Evolutionary conservation across 2,329 filamentous ascomycete species (phyloP).

Genomic region (Colletotrichum sp.): DNA sequence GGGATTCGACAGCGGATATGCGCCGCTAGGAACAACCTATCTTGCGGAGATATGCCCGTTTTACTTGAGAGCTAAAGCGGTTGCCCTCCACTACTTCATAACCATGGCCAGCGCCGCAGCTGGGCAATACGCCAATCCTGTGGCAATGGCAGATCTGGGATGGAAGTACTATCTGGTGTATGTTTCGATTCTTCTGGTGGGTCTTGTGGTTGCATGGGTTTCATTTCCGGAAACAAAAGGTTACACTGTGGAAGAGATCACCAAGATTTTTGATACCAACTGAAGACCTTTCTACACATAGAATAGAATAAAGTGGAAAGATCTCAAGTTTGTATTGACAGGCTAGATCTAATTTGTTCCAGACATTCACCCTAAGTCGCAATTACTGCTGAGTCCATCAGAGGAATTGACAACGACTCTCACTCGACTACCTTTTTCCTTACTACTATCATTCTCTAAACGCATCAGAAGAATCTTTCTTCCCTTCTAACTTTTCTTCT

Average conservation of each 20-base stretch:
- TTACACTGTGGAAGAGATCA: conserved; percentile 58
- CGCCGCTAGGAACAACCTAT: conserved; percentile 53
- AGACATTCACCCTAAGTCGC: accelerated
- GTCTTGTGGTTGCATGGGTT: conserved; percentile 48
- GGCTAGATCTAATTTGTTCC: background rate
- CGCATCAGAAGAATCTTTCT: too few relatives aligned
- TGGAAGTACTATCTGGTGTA: conserved; percentile 66
- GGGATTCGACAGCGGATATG: conserved; percentile 59
- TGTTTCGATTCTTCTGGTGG: conserved; percentile 47
- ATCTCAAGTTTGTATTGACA: accelerated
- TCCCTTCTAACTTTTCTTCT: too few relatives aligned
- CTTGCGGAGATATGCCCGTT: conserved; percentile 61
- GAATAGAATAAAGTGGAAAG: background rate
- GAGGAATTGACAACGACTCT: background rate
- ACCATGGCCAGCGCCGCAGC: conserved; percentile 31
- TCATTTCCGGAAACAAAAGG: conserved; percentile 58
- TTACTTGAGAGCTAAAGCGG: conserved; percentile 54
- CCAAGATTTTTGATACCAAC: conserved; percentile 53
- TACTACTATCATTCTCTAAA: background rate
- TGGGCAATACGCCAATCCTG: conserved; percentile 51
- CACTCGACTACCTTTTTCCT: too few relatives aligned
- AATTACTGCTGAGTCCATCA: accelerated
- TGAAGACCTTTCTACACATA: background rate
- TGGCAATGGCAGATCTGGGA: conserved; percentile 51
- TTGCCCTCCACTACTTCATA: conserved; percentile 33